Base-by-base conservation (phyloP, 1,284 basidiomycete genomes). In the Pseudomicrostroma phylloplanum region DNA sequence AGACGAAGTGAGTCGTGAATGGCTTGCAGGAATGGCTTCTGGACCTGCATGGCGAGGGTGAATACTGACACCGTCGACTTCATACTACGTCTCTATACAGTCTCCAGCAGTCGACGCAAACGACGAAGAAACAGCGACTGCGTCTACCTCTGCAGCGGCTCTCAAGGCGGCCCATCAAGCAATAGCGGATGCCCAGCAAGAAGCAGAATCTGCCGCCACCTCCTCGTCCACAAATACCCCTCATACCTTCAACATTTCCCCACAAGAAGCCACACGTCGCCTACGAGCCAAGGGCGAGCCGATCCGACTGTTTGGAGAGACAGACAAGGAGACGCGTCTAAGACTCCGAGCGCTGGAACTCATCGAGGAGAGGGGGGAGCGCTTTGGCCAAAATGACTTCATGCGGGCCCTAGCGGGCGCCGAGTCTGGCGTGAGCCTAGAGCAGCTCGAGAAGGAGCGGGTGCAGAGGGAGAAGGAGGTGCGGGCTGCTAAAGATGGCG, bases 301-400 rank as follows among this genome's bases (percentile, higher is more conserved):
- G 1, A 90, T 98, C 66, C 86, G 92, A 9, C 83, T 98, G 1
- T 99, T 99, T 76, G 96, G 88, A 49, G 96, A 99, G 80, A 86
- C 88, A 0, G 94, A 98, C 82, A 91, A 91, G 80, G 96, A 97
- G 56, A 84, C 94, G 9, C 83, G 92, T 46, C 81, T 97, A 25
- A 87, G 96, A 17, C 81, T 99, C 25, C 86, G 94, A 61, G 92
- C 94, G 0, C 82, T 98, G 15, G 94, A 99, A 79, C 84, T 99
- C 56, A 89, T 96, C 65, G 93, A 77, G 56, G 70, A 71, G 57
- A 69, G 59, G 56, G 69, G n/a, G 55, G 63, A 41, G 56, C 60
- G 58, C 54, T 62, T 65, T 26, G 72, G 75, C 25, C 74, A 74
- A 60, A 75, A 97, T 77, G 96, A 97, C 78, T 96, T 97, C 80